A percentile compares a stretch with the other conserved stretches of the same genome.
phyloP scores from a whole-genome alignment of 75 land plant genomes.

The Pseudotsuga menziesii region DNA sequence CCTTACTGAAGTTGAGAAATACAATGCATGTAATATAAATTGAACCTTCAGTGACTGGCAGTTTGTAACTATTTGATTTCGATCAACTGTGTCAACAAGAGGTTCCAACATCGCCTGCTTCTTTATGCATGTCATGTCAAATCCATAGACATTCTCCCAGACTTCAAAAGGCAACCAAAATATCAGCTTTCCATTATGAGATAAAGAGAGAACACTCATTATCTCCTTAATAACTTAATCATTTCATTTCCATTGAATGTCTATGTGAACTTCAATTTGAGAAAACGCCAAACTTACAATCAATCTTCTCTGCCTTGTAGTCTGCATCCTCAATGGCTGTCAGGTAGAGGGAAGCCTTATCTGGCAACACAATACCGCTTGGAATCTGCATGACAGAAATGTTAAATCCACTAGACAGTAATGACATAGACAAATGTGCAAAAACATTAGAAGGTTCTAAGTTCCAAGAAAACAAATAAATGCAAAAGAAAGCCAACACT shows the following conservation, averaged over 20 bases:
- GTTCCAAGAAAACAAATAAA: neutral
- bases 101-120: conserved; percentile 96
- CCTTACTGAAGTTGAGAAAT: neutral
- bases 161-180: conserved; percentile 36
- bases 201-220: neutral
- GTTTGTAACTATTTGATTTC: conserved; percentile 91
- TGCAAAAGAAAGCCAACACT: too few species aligned
- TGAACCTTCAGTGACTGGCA: conserved; percentile 79
- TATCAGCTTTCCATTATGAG: neutral
- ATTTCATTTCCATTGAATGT: neutral
- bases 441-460: neutral
- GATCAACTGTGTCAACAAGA: conserved; percentile 93
- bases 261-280: neutral
- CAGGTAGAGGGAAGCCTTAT: conserved; percentile 68
- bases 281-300: conserved; percentile 43
- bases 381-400: conserved; percentile 22
- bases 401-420: neutral
- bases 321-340: conserved; percentile 98
- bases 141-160: conserved; percentile 95
- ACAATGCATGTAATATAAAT: neutral
- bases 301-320: conserved; percentile 92
- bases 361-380: conserved; percentile 77
- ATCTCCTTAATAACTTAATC: neutral
- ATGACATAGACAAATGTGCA: neutral
- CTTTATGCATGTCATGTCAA: conserved; percentile 97